Conservation (phyloP, 768 basidiomycete species). For the Tylopilus sp. region DNA sequence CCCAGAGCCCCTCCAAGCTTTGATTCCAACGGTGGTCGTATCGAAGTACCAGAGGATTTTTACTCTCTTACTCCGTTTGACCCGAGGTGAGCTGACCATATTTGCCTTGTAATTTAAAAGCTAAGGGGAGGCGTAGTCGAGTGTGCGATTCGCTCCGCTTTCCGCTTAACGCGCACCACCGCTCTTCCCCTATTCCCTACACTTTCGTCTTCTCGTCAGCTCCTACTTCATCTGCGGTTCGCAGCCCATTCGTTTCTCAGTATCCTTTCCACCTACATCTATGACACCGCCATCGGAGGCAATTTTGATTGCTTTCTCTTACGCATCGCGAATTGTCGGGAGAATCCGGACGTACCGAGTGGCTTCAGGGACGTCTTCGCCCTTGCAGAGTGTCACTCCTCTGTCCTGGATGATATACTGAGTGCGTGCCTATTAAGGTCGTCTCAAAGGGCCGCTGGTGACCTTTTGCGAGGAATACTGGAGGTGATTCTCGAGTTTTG, state of each 20-base stretch:
- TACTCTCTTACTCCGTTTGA: constrained; percentile 71
- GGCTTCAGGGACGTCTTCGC: constrained; percentile 71
- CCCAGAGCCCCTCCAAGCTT: constrained; percentile 68
- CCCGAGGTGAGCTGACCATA: constrained; percentile 55
- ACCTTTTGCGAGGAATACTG: constrained; percentile 58
- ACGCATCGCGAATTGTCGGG: constrained; percentile 31
- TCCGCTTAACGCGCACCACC: constrained; percentile 52
- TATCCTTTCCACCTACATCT: constrained; percentile 66
- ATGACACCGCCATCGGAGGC: constrained; percentile 76
- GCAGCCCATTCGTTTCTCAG: constrained; percentile 67
- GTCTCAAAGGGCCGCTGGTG: constrained; percentile 61
- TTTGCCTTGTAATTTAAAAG: background rate
- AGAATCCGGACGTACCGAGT: constrained; percentile 12
- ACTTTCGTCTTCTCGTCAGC: constrained; percentile 45
- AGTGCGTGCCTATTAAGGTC: constrained; percentile 72
- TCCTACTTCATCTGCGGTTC: constrained; percentile 70
- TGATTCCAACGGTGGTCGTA: constrained; percentile 70
- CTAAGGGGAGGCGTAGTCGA: constrained; percentile 47
- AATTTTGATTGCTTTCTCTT: constrained; percentile 71
- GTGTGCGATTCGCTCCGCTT: constrained; percentile 60
- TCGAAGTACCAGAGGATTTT: constrained; percentile 86
- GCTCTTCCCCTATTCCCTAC: constrained; percentile 56
- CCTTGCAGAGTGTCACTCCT: constrained; percentile 63
- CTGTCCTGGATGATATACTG: constrained; percentile 69
- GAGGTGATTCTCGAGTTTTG: constrained; percentile 67